A percentile compares a stretch with the other conserved stretches of the same genome.
phyloP scores from a whole-genome alignment of 2,329 filamentous ascomycete species.

The Neurospora sp. region DNA sequence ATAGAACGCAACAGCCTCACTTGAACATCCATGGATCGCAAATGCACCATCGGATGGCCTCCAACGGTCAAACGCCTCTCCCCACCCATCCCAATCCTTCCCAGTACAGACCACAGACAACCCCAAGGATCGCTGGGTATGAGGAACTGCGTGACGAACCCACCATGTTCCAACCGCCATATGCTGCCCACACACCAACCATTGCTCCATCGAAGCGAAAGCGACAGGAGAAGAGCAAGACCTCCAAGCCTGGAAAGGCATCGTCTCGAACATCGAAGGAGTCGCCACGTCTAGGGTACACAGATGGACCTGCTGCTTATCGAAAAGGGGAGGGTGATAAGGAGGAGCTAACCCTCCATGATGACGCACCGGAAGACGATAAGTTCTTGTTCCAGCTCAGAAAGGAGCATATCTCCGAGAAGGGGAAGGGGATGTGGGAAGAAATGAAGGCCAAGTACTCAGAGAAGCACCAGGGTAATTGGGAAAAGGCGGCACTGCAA shows the following conservation, averaged over 20 bases:
- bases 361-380: constrained; percentile 37
- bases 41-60: constrained; percentile 15
- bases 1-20: constrained; percentile 7
- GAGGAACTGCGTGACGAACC: constrained; percentile 17
- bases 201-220: constrained; percentile 1
- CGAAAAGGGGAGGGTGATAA: constrained; percentile 10
- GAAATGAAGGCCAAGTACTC: constrained; percentile 36
- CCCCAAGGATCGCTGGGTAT: constrained; percentile 11
- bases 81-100: constrained; percentile 15
- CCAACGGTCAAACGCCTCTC: constrained; percentile 14
- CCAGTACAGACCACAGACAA: constrained; percentile 11
- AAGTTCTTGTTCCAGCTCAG: constrained; percentile 40
- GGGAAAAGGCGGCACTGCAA: constrained; percentile 41
- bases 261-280: constrained; percentile 11
- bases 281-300: constrained; percentile 7
- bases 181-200: constrained; percentile 9
- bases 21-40: constrained; percentile 8
- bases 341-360: constrained; percentile 28
- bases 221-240: constrained; percentile 13
- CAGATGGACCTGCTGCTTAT: constrained; percentile 1
- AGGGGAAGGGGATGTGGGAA: constrained; percentile 51
- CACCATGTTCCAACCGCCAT: constrained; percentile 9
- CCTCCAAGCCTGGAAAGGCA: constrained; percentile 10
- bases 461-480: constrained; percentile 23
- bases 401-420: constrained; percentile 33